Evolutionary conservation across 1,284 basidiomycete species (phyloP).

Genomic region (Cutaneotrichosporon cutaneum): DNA sequence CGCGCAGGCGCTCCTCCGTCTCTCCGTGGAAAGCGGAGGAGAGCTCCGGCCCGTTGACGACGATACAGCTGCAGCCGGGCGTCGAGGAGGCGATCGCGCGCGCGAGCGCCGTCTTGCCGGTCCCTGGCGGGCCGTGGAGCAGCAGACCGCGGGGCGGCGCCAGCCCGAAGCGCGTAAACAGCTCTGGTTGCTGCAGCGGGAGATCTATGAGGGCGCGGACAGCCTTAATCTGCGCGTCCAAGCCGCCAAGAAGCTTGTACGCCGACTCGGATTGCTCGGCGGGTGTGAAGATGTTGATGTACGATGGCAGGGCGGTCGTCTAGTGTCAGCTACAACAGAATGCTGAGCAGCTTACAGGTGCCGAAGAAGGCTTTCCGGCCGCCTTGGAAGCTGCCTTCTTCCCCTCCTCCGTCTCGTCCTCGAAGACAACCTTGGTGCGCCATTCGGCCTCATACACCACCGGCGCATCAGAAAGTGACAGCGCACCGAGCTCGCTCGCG

Average conservation of each 20-base stretch:
- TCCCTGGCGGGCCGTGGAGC: constrained; percentile 88
- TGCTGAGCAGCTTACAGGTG: constrained; percentile 11
- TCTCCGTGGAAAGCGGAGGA: constrained; percentile 95
- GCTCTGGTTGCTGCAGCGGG: constrained; percentile 81
- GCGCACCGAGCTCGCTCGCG: constrained; percentile 16
- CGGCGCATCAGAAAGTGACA: constrained; percentile 58
- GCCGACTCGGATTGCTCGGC: constrained; percentile 36
- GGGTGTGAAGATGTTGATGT: constrained; percentile 51
- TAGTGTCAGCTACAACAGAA: constrained; percentile 4
- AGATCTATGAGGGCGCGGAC: constrained; percentile 94
- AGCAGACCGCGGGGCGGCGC: constrained; percentile 87
- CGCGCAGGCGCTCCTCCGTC: constrained; percentile 85
- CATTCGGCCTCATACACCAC: constrained; percentile 49
- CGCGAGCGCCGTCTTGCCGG: constrained; percentile 90
- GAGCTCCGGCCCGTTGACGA: constrained; percentile 92
- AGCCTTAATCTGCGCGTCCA: constrained; percentile 81
- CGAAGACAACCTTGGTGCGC: constrained; percentile 37
- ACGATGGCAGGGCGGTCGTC: constrained; percentile 37
- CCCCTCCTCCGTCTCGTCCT: constrained; percentile 11
- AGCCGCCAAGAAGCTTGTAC: constrained; percentile 76
- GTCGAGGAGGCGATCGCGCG: constrained; percentile 78
- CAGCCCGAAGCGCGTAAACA: constrained; percentile 85
- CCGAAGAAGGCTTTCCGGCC: background rate
- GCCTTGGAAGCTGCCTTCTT: background rate
- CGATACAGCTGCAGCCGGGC: constrained; percentile 73